These are phyloP conservation scores for Fusarium phyllophilum DNA, from an alignment of 2,329 filamentous ascomycete genomes.

Conservation along the genomic window DNA sequence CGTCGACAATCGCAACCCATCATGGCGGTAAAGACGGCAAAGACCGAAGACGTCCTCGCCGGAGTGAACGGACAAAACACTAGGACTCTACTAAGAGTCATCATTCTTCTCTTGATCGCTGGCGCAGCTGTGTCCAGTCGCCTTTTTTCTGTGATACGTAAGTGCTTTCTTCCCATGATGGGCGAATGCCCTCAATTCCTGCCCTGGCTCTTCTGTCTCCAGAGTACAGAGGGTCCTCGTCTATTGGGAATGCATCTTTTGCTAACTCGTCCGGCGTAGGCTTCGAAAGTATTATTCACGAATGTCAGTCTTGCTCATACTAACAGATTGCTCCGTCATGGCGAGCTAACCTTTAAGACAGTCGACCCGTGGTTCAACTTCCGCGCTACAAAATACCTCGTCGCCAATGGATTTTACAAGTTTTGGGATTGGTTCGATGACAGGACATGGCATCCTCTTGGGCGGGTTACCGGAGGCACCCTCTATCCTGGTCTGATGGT, in stretches of 20 bases:
- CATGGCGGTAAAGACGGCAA: constrained; percentile 58
- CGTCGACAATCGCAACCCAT: constrained; percentile 50
- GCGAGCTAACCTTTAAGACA: constrained; percentile 55
- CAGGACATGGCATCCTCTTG: constrained; percentile 98
- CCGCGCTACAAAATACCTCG: constrained; percentile 95
- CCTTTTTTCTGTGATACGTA: constrained; percentile 98
- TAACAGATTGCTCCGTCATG: constrained; percentile 5
- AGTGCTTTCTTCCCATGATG: constrained; percentile 51
- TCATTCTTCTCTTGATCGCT: constrained; percentile 92
- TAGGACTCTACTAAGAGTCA: constrained; percentile 83
- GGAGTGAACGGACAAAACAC: constrained; percentile 85
- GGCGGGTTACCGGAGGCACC: constrained; percentile 98
- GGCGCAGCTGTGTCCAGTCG: constrained; percentile 91
- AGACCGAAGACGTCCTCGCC: constrained; percentile 68
- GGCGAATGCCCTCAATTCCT: background rate
- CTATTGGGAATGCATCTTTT: constrained; percentile 5
- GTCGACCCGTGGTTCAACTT: constrained; percentile 99
- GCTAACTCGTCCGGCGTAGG: constrained; percentile 62
- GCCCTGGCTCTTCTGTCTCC: background rate
- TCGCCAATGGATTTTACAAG: constrained; percentile 96
- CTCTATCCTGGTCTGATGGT: constrained; percentile 99
- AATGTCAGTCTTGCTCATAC: constrained; percentile 75
- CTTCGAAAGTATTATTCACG: constrained; percentile 99
- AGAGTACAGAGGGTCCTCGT: background rate
- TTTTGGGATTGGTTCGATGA: constrained; percentile 99